Percentiles rank a stretch among this genome's conserved stretches.
These are phyloP conservation scores for Penicillium aurantiogriseum DNA, from an alignment of 2,329 filamentous ascomycete genomes.

Conservation along the genomic window DNA sequence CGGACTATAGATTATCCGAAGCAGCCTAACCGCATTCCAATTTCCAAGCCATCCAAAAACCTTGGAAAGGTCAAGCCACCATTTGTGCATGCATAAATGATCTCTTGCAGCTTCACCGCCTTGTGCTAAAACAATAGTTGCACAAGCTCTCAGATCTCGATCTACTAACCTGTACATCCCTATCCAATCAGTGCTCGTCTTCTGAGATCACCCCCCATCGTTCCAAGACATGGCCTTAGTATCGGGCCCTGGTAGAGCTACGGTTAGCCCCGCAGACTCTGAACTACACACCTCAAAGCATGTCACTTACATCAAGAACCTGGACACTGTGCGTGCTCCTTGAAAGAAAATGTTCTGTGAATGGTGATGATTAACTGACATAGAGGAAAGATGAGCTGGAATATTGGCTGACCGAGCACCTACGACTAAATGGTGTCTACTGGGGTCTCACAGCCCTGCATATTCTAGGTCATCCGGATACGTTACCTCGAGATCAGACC, in stretches of 20 bases:
- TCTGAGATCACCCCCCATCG: slow-evolving; percentile 1
- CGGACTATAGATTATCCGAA: too few relatives aligned
- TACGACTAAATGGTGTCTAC: slow-evolving; percentile 92
- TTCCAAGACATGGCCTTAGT: slow-evolving; percentile 55
- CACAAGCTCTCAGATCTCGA: not conserved
- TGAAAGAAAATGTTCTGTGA: slow-evolving; percentile 5
- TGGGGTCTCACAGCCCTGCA: slow-evolving; percentile 91
- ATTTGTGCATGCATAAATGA: not conserved
- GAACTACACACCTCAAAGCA: slow-evolving; percentile 64
- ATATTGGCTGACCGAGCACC: slow-evolving; percentile 96
- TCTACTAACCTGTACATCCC: slow-evolving; percentile 14
- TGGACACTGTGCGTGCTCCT: slow-evolving; percentile 69
- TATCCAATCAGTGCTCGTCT: slow-evolving; percentile 14
- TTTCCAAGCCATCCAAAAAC: not conserved
- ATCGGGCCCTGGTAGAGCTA: slow-evolving; percentile 58
- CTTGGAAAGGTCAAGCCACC: not conserved
- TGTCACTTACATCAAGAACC: slow-evolving; percentile 86
- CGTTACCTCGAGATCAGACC: slow-evolving; percentile 74
- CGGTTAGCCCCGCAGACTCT: slow-evolving; percentile 46
- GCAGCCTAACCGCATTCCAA: not conserved
- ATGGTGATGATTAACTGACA: slow-evolving; percentile 37
- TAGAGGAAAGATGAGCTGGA: slow-evolving; percentile 89
- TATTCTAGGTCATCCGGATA: slow-evolving; percentile 76
- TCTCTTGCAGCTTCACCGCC: slow-evolving; percentile 1
- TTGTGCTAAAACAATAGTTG: not conserved